These are phyloP conservation scores for Raffaelea deltoideospora DNA, from an alignment of 2,329 filamentous ascomycete species.

Conservation along the genomic window DNA sequence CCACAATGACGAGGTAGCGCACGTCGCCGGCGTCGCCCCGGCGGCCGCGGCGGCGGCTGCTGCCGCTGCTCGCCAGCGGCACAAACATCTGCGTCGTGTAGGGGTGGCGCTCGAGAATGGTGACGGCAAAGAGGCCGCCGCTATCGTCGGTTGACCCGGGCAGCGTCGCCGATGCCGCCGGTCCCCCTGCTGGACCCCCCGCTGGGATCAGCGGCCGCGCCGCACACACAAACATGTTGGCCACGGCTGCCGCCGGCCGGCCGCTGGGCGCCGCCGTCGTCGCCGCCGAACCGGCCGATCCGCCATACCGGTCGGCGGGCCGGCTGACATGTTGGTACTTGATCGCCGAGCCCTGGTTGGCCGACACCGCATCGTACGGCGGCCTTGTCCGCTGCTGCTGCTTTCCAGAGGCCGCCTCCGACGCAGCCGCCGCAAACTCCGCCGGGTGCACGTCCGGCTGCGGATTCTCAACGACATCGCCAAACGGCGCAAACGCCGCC, in stretches of 20 bases:
- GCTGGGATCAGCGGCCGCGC: constrained; percentile 29
- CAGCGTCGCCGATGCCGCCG: constrained; percentile 4
- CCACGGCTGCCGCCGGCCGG: constrained; percentile 40
- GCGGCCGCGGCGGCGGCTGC: constrained; percentile 4
- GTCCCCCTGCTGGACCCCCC: background rate
- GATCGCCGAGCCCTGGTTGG: constrained; percentile 79
- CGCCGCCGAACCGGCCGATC: too few species aligned
- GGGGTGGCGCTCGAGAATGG: constrained; percentile 77
- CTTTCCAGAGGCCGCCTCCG: background rate
- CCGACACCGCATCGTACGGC: constrained; percentile 36
- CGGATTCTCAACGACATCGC: constrained; percentile 68
- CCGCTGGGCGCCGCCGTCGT: constrained; percentile 38
- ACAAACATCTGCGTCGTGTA: constrained; percentile 91
- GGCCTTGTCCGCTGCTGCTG: constrained; percentile 5
- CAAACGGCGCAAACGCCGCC: constrained; percentile 60
- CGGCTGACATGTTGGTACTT: constrained; percentile 74
- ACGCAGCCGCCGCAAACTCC: constrained; percentile 14
- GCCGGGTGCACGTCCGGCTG: constrained; percentile 38
- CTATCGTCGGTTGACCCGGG: too few species aligned
- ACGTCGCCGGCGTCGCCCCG: too few species aligned
- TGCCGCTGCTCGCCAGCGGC: constrained; percentile 44
- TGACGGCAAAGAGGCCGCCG: constrained; percentile 42
- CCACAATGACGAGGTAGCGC: constrained; percentile 74
- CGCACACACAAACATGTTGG: constrained; percentile 84
- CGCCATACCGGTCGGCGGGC: constrained; percentile 58